These are phyloP conservation scores for Pichia kluyveri DNA, from an alignment of 805 yeast species.

Conservation along the genomic window DNA sequence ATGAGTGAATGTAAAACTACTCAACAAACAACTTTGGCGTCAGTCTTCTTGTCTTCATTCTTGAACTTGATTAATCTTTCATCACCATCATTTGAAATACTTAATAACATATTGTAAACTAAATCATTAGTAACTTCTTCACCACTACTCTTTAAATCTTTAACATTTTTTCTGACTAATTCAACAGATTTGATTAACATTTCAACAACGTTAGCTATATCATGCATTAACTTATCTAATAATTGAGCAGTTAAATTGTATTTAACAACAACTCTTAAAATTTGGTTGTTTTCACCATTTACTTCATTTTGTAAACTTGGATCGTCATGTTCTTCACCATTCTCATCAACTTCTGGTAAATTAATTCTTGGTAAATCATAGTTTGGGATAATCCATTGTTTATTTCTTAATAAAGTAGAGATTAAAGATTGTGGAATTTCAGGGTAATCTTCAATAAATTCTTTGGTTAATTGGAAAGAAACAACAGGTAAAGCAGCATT, in stretches of 20 bases:
- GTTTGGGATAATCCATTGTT: slow-evolving; percentile 86
- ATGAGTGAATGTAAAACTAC: background rate
- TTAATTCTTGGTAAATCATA: slow-evolving; percentile 58
- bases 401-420: slow-evolving; percentile 62
- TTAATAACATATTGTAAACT: slow-evolving; percentile 39
- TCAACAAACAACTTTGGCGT: slow-evolving; percentile 24
- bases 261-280: slow-evolving; percentile 78
- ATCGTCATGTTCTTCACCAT: slow-evolving; percentile 8
- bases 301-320: slow-evolving; percentile 33
- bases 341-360: slow-evolving; percentile 4
- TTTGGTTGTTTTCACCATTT: slow-evolving; percentile 39
- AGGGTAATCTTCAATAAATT: slow-evolving; percentile 52
- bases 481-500: slow-evolving; percentile 85
- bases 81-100: slow-evolving; percentile 50
- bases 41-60: slow-evolving; percentile 2
- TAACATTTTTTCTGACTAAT: slow-evolving; percentile 27
- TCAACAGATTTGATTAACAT: slow-evolving; percentile 41
- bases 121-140: slow-evolving; percentile 24
- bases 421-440: slow-evolving; percentile 75
- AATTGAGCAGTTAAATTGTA: slow-evolving; percentile 54
- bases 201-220: slow-evolving; percentile 44
- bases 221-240: slow-evolving; percentile 55
- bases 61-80: slow-evolving; percentile 28
- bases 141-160: slow-evolving; percentile 13
- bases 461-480: slow-evolving; percentile 64